phyloP scores from a whole-genome alignment of 2,329 filamentous ascomycete genomes.

The Botrytis fragariae region DNA sequence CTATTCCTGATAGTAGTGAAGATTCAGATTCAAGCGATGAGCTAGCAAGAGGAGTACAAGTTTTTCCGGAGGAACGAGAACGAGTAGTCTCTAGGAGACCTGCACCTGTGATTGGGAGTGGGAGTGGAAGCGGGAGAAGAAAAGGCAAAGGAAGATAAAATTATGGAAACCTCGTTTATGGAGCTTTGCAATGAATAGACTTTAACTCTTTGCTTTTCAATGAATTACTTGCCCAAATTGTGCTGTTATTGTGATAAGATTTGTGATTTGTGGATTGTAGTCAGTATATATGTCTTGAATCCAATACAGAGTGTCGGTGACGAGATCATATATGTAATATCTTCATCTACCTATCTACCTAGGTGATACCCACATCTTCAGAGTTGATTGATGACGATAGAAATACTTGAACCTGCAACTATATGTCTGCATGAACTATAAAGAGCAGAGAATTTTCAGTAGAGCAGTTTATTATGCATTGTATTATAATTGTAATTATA shows the following conservation, averaged over 20 bases:
- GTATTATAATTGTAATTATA: background rate
- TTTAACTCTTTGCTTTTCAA: constrained; percentile 1
- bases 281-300: too few relatives aligned
- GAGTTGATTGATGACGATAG: background rate
- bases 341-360: too few relatives aligned
- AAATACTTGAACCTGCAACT: background rate
- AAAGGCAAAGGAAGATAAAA: constrained; percentile 29
- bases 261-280: background rate
- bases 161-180: background rate
- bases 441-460: background rate
- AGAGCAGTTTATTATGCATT: background rate
- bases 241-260: background rate
- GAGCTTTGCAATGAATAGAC: background rate
- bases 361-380: background rate
- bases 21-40: constrained; percentile 33
- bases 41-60: constrained; percentile 34
- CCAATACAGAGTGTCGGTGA: background rate
- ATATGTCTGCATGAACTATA: too few relatives aligned
- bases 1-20: constrained; percentile 25
- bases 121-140: constrained; percentile 25
- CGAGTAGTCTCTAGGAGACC: constrained; percentile 26
- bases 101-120: constrained; percentile 22
- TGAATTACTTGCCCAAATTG: background rate
- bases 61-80: constrained; percentile 31
- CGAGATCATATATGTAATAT: background rate